Base-by-base conservation (phyloP, 139 green algal species). In the Chlorella sp. region DNA sequence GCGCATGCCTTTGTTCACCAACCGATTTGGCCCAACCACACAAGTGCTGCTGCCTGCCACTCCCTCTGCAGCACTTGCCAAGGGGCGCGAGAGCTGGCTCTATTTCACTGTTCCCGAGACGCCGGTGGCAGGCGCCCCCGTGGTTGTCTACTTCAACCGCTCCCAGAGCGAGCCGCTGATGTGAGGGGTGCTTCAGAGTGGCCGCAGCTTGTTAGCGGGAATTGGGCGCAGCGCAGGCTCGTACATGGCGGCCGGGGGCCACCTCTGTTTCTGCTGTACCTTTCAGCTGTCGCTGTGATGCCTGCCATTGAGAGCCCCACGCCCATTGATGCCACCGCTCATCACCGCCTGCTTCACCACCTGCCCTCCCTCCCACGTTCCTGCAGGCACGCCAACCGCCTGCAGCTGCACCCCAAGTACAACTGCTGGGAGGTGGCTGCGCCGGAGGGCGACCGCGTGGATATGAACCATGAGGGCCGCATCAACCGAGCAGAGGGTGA, bases 361-460 rank as follows among this genome's bases (percentile, higher is more conserved):
- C n/a, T n/a, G n/a, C n/a, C n/a, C n/a, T n/a, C n/a, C n/a, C n/a
- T n/a, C n/a, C n/a, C n/a, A n/a, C n/a, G n/a, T n/a, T n/a, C 34
- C 39, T 71, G 47, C 91, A 93, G 92, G 83, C 60, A 89, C 38
- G 75, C 80, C 3, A 85, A 89, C 16, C 84, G 86, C 38, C 82
- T 94, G 34, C 72, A 89, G 68, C 38, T 94, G 65, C 90, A 93
- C 68, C 88, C 87, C 64, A 91, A 81, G 28, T 97, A 93, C 91
- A 97, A 97, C 85, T 74, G 85, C 13, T 97, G 94, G 94, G 91
- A 95, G 89, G 78, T 96, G 69, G 85, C 44, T 3, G 65, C 67
- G 26, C 20, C 32, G 7, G 65, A 76, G 65, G 80, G 80, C 7
- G 81, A 93, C 55, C 44, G 79, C 20, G 30, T 87, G 36, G 89